Base-by-base conservation (phyloP, 345 rosid species). In the Boechera retrofracta region DNA sequence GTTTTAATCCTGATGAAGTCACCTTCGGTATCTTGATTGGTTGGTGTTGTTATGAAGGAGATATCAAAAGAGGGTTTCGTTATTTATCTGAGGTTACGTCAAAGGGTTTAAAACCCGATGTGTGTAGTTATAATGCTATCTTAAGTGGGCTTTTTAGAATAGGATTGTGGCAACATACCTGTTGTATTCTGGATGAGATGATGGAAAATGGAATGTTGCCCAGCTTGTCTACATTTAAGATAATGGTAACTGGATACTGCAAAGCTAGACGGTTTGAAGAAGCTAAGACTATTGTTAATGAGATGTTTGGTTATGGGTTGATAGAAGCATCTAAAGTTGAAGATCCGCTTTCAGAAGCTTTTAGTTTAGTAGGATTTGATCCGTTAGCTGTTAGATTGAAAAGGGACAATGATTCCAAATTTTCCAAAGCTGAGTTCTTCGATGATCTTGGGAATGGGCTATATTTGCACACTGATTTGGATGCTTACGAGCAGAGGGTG, bases 381-480 rank as follows among this genome's bases (percentile, higher is more conserved):
- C 86, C 96, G 4, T 83, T 77, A 38, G 84, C 85, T 70, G 90
- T 91, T 49, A 82, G 74, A 67, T 77, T 93, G 87, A 93, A 77
- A 79, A 86, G 96, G 74, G 96, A 91, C 83, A 85, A 87, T 81
- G 78, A 76, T 75, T 75, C 75, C 9, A 81, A 82, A 75, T 66
- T 81, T 62, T 81, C 86, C 64, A 86, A 82, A 77, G 84, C 89
- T 32, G 92, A 93, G 75, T 93, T 89, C 85, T 87, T 67, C 41
- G 97, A 93, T 84, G 83, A 71, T 56, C 87, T 91, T 57, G 97
- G 97, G 36, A 93, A 93, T 83, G 96, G 94, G 55, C 86, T 93
- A 4, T 93, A 87, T 83, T 75, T 91, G 82, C 97, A 89, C 39
- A 80, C 91, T 5, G 83, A 91, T 57, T 26, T 84, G 53, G 88